Percentiles rank a stretch among this genome's conserved stretches.
These are phyloP conservation scores for Eimeria necatrix DNA, from an alignment of 169 alveolate genomes.

Conservation along the genomic window DNA sequence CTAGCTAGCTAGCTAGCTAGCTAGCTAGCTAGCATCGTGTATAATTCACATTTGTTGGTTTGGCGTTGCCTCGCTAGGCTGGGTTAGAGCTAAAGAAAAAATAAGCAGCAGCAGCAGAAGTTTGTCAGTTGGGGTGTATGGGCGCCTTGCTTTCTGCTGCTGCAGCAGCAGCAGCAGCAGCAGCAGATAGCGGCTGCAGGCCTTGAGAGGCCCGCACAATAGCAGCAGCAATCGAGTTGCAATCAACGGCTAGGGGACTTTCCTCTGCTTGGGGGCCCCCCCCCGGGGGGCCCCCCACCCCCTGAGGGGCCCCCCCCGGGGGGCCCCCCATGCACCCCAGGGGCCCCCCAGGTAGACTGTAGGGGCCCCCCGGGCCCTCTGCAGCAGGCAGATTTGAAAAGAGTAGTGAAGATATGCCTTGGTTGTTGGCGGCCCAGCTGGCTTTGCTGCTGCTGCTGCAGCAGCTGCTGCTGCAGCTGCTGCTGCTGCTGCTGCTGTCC, in stretches of 20 bases:
- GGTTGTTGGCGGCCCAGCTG: background rate
- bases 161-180: too few species aligned
- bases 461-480: background rate
- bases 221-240: slow-evolving; percentile 4
- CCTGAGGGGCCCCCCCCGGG: too few species aligned
- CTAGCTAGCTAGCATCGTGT: too few species aligned
- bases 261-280: background rate
- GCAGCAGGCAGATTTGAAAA: slow-evolving; percentile 12
- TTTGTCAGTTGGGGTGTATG: too few species aligned
- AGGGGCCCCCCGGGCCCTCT: background rate
- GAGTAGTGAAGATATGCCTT: slow-evolving; percentile 40
- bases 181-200: background rate
- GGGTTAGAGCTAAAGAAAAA: too few species aligned
- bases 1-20: slow-evolving; percentile 16
- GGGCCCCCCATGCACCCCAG: too few species aligned
- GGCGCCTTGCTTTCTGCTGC: too few species aligned
- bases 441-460: background rate
- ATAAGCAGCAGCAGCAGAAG: too few species aligned
- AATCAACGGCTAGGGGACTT: background rate
- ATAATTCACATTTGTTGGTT: too few species aligned
- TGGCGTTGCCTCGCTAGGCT: too few species aligned
- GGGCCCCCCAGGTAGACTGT: background rate
- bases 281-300: slow-evolving; percentile 8
- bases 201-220: slow-evolving; percentile 7
- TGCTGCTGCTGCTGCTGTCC: slow-evolving; percentile 1